phyloP scores from a whole-genome alignment of 2,329 filamentous ascomycete species.

The Aureobasidium sp. region DNA sequence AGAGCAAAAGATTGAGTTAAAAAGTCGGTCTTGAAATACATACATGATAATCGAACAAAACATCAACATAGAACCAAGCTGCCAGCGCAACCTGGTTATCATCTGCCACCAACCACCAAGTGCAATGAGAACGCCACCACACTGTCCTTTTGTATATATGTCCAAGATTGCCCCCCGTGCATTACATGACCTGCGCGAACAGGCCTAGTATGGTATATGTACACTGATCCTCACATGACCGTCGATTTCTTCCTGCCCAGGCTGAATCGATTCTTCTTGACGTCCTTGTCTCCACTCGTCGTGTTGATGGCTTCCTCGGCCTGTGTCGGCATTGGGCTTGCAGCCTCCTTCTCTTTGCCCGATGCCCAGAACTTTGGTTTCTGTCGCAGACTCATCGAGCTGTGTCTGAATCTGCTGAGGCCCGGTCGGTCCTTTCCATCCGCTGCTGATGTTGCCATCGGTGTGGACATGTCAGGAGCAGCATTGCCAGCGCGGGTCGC shows the following conservation, averaged over 20 bases:
- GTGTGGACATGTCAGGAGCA: not conserved
- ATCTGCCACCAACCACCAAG: not conserved
- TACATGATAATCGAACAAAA: conserved; percentile 10
- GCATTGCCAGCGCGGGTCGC: conserved; percentile 18
- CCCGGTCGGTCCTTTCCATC: conserved; percentile 19
- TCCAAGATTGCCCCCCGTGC: not conserved
- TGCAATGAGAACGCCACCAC: not conserved
- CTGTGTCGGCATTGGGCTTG: conserved; percentile 22
- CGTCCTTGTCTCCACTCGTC: conserved; percentile 27
- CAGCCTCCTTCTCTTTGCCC: conserved; percentile 46
- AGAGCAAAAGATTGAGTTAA: not conserved
- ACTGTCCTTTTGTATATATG: conserved; percentile 8
- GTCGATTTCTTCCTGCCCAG: conserved; percentile 62
- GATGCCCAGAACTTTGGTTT: conserved; percentile 60
- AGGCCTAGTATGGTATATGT: conserved; percentile 1
- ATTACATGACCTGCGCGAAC: conserved; percentile 5
- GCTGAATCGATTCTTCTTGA: conserved; percentile 58
- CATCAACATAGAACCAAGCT: not conserved
- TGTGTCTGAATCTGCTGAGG: conserved; percentile 48
- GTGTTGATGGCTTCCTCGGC: conserved; percentile 10
- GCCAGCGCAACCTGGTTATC: not conserved
- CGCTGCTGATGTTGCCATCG: conserved; percentile 5
- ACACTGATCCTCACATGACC: not conserved
- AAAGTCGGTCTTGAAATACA: not conserved
- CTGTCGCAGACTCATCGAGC: conserved; percentile 71